Base-by-base conservation (phyloP, 805 yeast species). In the Candida schatavii region DNA sequence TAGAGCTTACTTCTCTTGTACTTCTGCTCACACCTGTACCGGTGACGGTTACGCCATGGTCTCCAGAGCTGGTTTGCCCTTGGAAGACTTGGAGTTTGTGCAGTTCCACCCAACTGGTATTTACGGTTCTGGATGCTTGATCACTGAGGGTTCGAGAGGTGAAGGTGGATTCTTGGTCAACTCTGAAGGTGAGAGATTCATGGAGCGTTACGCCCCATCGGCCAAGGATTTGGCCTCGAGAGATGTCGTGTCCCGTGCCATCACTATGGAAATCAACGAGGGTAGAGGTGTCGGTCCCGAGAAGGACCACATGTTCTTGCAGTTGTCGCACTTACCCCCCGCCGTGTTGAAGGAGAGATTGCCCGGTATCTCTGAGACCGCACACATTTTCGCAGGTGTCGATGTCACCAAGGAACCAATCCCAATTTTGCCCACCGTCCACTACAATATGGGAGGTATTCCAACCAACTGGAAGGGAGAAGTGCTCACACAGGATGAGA, bases 21-120 rank as follows among this genome's bases (percentile, higher is more conserved):
- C 99, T 49, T 90, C 98, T 46, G 98, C 98, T 40, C 99, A 91
- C 77, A 93, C 99, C 46, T 91, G 99, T 81, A 91, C 99, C 43
- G 99, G 99, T 77, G 99, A 91, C 68, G 99, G 99, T 66, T 82
- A 76, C 61, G 99, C 97, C 53, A 91, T 91, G 99, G 98, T 89
- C 48, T 72, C 97, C 39, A 83, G 99, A 72, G 99, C 99, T 42
- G 99, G 99, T 48, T 81, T 91, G 67, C 99, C 99, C 45, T 78
- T 91, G 61, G 96, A 91, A 74, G 99, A 91, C 72, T 75, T 91
- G 70, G 99, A 91, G 74, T 91, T 91, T 63, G 90, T 91, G 48
- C 99, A 91, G 74, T 91, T 91, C 88, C 99, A 91, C 71, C 99
- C 99, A 43, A 89, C 98, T 20, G 99, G 99, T 80, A 93, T 91